A percentile compares a stretch with the other conserved stretches of the same genome.
Conservation (phyloP, 2,329 filamentous ascomycete species). For the Calonectria ilicicola region DNA sequence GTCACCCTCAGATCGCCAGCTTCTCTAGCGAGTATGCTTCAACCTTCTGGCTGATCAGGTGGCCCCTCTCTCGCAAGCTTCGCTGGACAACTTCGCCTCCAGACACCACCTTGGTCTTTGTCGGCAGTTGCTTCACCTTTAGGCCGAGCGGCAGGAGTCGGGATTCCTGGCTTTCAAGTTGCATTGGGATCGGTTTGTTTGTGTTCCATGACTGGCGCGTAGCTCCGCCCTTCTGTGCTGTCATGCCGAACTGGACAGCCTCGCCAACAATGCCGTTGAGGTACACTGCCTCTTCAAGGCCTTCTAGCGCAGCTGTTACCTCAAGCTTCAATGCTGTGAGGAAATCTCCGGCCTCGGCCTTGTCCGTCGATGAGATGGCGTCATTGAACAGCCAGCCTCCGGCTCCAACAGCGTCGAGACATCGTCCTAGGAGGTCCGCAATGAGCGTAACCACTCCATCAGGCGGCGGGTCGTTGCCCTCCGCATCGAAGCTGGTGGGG, state of each 20-base stretch:
- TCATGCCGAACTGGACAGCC: conserved; percentile 70
- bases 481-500: conserved; percentile 59
- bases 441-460: conserved; percentile 79
- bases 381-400: conserved; percentile 80
- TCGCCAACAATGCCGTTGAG: conserved; percentile 75
- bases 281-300: conserved; percentile 75
- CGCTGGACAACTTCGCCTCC: conserved; percentile 79
- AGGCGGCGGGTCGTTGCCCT: conserved; percentile 60
- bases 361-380: conserved; percentile 61
- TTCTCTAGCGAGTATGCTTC: conserved; percentile 87
- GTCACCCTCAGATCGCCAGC: conserved; percentile 69
- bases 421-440: conserved; percentile 77
- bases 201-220: conserved; percentile 44
- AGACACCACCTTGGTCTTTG: conserved; percentile 69
- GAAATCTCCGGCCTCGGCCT: conserved; percentile 71
- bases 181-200: conserved; percentile 57
- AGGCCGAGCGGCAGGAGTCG: conserved; percentile 78
- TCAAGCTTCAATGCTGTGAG: conserved; percentile 75
- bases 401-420: conserved; percentile 80
- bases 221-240: conserved; percentile 49
- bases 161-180: conserved; percentile 57
- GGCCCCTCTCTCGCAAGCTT: conserved; percentile 79
- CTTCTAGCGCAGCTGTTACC: conserved; percentile 77
- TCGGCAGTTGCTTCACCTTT: conserved; percentile 66
- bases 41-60: conserved; percentile 82